phyloP scores from a whole-genome alignment of 139 green algal species.

The Auxenochlorella pyrenoidosa region DNA sequence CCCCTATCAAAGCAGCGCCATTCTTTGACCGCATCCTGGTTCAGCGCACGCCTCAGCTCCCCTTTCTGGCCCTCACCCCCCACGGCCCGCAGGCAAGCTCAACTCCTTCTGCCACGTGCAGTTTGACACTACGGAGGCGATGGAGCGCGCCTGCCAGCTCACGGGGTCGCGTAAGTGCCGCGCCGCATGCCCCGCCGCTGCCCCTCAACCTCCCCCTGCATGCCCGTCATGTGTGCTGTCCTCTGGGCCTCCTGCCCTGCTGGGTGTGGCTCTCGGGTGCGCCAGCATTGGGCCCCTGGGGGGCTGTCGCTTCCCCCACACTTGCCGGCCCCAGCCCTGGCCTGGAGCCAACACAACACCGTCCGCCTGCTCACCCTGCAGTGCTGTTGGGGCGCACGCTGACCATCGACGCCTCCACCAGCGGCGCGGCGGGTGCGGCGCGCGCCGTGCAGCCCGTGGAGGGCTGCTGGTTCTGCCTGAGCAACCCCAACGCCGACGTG shows the following conservation, averaged over 20 bases:
- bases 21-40: neutral
- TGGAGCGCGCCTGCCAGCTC: constrained; percentile 64
- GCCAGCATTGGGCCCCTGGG: no score
- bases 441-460: constrained; percentile 68
- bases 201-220: neutral
- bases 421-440: neutral
- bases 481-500: constrained; percentile 66
- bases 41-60: neutral
- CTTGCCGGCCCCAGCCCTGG: no score
- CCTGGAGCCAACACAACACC: no score
- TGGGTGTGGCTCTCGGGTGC: no score
- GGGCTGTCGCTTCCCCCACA: no score
- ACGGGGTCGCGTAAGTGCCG: constrained; percentile 27
- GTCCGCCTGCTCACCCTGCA: neutral
- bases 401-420: constrained; percentile 53
- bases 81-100: constrained; percentile 42
- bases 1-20: no score
- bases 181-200: neutral
- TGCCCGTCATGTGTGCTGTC: neutral
- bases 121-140: constrained; percentile 64
- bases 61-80: constrained; percentile 2
- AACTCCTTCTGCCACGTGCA: constrained; percentile 72
- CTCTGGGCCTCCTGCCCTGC: neutral
- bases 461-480: constrained; percentile 91
- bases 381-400: constrained; percentile 43